Base-by-base conservation (phyloP, 2,329 filamentous ascomycete species). In the Pseudogymnoascus sp. region DNA sequence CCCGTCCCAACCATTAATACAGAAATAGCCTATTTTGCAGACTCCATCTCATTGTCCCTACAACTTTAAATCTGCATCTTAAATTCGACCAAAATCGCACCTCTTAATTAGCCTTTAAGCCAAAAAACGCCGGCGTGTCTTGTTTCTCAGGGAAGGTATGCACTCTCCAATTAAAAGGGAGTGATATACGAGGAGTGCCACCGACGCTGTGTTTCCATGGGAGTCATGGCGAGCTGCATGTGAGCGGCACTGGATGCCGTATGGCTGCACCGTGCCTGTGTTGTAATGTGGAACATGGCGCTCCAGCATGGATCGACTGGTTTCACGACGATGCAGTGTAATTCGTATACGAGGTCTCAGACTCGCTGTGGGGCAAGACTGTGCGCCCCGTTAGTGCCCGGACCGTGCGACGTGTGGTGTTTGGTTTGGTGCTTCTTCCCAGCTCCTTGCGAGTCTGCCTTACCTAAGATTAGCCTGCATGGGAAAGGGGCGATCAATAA, bases 401-500 rank as follows among this genome's bases (percentile, higher is more conserved):
- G 45, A 9, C 30, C 13, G n/a, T 28, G 26, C 41, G 23, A 30
- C 30, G 2, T 12, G 23, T 10, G n/a, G n/a, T 30, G 45, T 28
- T 52, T 52, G 45, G n/a, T 6, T 52, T 30, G 45, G 2, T 30
- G 23, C n/a, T 52, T 52, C 23, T 18, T 26, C 45, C 45, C 30
- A n/a, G 9, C 45, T 52, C 23, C 45, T 52, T 52, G 45, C 45
- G 45, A 52, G 45, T 52, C 45, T 52, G 45, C 45, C 45, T 52
- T 52, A 52, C 45, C 45, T 52, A 52, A 52, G 13, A 52, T 52
- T 52, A 30, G 45, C n/a, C 18, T 18, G 26, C 45, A 52, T 18
- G 45, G 45, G 30, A 52, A 52, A 12, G 45, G 45, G 45, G 23
- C 23, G 45, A 52, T 52, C 26, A n/a, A 28, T 52, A n/a, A 30